Percentiles rank a stretch among this genome's conserved stretches.
Evolutionary conservation across 495 filamentous ascomycete species (phyloP).

Genomic region (Aspergillus asperescens): DNA sequence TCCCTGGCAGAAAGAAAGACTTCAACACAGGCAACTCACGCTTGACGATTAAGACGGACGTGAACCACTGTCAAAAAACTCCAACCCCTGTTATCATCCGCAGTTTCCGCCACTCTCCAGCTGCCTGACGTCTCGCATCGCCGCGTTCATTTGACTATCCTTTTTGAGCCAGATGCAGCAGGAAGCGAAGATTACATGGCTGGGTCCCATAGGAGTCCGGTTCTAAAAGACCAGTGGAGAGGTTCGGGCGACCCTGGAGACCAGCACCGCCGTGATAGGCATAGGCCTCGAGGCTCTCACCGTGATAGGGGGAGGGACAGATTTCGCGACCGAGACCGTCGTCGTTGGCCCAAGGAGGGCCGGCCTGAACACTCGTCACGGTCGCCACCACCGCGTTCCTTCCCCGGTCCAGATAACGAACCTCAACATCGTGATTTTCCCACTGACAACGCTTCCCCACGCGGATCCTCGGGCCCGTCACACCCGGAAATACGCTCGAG

Average conservation of each 20-base stretch:
- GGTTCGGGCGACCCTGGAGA: conserved; percentile 39
- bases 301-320: conserved; percentile 35
- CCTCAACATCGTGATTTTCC: conserved; percentile 32
- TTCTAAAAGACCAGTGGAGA: conserved; percentile 56
- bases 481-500: conserved; percentile 10
- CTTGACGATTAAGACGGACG: conserved; percentile 15
- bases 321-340: conserved; percentile 33
- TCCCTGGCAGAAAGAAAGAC: conserved; percentile 25
- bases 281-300: conserved; percentile 38
- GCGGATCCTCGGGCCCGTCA: conserved; percentile 29
- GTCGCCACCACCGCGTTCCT: conserved; percentile 37
- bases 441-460: conserved; percentile 25
- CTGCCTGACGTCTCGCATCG: conserved; percentile 5
- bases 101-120: conserved; percentile 11
- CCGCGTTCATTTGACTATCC: not conserved
- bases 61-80: conserved; percentile 18
- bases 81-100: conserved; percentile 9
- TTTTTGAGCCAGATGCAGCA: conserved; percentile 38
- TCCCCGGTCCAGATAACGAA: conserved; percentile 25
- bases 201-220: conserved; percentile 53
- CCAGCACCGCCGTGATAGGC: conserved; percentile 32
- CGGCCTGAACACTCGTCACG: conserved; percentile 28
- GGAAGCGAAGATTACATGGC: conserved; percentile 44
- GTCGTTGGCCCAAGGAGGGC: conserved; percentile 27
- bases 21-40: conserved; percentile 34